Percentiles rank a stretch among this genome's conserved stretches.
phyloP scores from a whole-genome alignment of 208 protist species.

The Leishmania aethiopica region DNA sequence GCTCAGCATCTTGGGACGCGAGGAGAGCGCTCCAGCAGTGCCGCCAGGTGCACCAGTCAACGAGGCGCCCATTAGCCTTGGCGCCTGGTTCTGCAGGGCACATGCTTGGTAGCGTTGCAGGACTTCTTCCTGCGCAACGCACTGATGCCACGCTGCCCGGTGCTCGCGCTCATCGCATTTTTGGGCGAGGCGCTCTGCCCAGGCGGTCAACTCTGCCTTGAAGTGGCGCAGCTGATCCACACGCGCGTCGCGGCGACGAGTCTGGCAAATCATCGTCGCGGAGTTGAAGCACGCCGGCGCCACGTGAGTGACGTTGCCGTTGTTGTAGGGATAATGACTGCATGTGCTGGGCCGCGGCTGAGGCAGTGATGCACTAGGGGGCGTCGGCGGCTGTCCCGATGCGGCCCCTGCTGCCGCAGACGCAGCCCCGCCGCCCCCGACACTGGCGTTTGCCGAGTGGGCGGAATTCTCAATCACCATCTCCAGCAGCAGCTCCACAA shows the following conservation, averaged over 20 bases:
- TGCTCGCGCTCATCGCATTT: constrained; percentile 34
- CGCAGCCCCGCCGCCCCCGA: neutral
- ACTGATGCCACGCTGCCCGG: constrained; percentile 36
- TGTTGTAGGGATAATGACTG: neutral
- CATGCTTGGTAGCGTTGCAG: constrained; percentile 41
- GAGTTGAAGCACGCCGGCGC: neutral
- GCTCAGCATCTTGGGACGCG: neutral
- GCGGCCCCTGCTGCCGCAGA: neutral
- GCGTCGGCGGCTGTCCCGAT: neutral
- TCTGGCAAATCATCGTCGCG: constrained; percentile 7
- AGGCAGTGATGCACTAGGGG: neutral
- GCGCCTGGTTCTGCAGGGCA: constrained; percentile 14
- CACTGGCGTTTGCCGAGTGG: neutral
- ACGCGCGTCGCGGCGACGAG: constrained; percentile 19
- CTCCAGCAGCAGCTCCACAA: constrained; percentile 47
- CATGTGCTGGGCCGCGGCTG: neutral
- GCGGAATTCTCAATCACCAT: constrained; percentile 28
- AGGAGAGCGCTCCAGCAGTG: neutral
- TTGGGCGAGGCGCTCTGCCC: constrained; percentile 43
- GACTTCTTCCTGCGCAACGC: constrained; percentile 39
- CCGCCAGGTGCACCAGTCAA: neutral
- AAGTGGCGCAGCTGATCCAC: constrained; percentile 24
- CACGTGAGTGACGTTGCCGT: neutral
- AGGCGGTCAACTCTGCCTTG: constrained; percentile 46
- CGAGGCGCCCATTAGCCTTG: neutral